Base-by-base conservation (phyloP, 192 early-diverging fungal species). In the Coemansia sp. region DNA sequence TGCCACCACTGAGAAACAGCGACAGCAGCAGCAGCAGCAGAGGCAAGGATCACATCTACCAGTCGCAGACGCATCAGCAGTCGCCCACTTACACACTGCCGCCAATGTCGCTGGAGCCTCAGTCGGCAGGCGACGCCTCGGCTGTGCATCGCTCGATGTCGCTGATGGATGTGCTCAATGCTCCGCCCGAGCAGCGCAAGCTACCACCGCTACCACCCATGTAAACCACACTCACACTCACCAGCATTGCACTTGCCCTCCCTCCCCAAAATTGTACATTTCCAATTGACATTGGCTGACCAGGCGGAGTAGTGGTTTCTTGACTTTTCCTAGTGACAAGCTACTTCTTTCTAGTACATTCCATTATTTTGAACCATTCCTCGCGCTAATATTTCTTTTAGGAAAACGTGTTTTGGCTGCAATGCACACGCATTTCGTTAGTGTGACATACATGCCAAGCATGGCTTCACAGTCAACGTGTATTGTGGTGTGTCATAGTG, bases 161-260 rank as follows among this genome's bases (percentile, higher is more conserved):
- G 34, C 52, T 81, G 61, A 72, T 81, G 78, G 78, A 71, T 26
- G 28, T 81, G 70, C 73, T 81, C 33, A 75, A 81, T 57, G 78
- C 73, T 4, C 73, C 78, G 59, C 78, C 78, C 0, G 69, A 81
- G 73, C 66, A 81, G 50, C 78, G 78, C 66, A 81, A 36, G 62
- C 78, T 81, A 10, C 78, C 78, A 8, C 78, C 78, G 45, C 69
- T 75, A 37, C 73, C 78, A 3, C 39, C 75, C 21, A 53, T 66
- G 41, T 63, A 67, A 67, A 23, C 37, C 12, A n/a, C 35, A 23
- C 48, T 14, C 13, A 26, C 21, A 20, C 20, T 23, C 18, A 20
- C 42, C 43, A 20, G 43, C 43, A 45, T 42, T 42, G 39, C 39
- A 18, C 39, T 42, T 42, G 39, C 39, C 31, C 31, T 31, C 31